These are phyloP conservation scores for Saccharomycopsis schoenii DNA, from an alignment of 805 yeast genomes.

Conservation along the genomic window DNA sequence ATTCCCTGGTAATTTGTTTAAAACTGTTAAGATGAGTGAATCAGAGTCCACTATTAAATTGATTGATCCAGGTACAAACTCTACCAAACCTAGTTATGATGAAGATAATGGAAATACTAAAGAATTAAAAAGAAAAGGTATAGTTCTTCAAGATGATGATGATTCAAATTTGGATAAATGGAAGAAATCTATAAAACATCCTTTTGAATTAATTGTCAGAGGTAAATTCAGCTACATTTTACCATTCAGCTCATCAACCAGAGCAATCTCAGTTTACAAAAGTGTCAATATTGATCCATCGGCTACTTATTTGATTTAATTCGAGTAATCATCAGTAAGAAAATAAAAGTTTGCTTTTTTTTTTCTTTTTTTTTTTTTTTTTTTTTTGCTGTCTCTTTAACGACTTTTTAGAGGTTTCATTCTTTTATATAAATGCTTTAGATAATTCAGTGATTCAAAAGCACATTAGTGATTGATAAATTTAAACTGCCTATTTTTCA, in stretches of 20 bases:
- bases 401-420: too few species aligned
- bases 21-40: constrained; percentile 40
- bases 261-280: constrained; percentile 54
- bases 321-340: not conserved
- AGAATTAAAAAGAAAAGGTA: too few species aligned
- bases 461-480: too few species aligned
- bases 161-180: constrained; percentile 40
- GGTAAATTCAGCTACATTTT: constrained; percentile 73
- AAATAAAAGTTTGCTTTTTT: not conserved
- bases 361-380: not conserved
- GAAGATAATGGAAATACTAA: constrained; percentile 11
- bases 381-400: too few species aligned
- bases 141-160: not conserved
- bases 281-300: constrained; percentile 46
- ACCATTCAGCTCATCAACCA: constrained; percentile 47
- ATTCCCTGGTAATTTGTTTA: constrained; percentile 73
- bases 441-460: too few species aligned
- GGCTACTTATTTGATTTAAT: not conserved
- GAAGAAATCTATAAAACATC: constrained; percentile 64
- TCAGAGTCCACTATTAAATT: constrained; percentile 64
- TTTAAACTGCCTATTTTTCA: not conserved
- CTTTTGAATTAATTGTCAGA: constrained; percentile 76
- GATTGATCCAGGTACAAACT: constrained; percentile 54
- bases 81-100: constrained; percentile 21
- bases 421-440: too few species aligned